phyloP scores from a whole-genome alignment of 345 rosid genomes.

The Abelmoschus esculentus region DNA sequence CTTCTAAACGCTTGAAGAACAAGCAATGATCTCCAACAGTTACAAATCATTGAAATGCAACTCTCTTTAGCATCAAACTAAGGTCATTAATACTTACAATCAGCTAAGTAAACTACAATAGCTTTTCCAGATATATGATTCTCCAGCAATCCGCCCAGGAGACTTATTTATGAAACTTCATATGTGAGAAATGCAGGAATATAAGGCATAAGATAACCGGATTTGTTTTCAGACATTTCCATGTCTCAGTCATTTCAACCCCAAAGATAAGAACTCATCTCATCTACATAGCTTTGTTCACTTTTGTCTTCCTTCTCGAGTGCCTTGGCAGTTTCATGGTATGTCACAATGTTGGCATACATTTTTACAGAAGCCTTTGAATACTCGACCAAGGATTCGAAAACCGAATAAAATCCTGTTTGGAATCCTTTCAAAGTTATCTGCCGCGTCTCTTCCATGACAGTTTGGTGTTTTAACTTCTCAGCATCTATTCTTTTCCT shows the following conservation, averaged over 20 bases:
- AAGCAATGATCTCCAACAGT: not conserved
- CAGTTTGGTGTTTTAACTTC: constrained; percentile 26
- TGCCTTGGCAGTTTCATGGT: constrained; percentile 15
- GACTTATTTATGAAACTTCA: not conserved
- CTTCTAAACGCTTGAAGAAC: not conserved
- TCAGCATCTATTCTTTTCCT: constrained; percentile 24
- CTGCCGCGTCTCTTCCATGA: constrained; percentile 26
- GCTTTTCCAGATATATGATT: too few relatives aligned
- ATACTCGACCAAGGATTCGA: constrained; percentile 27
- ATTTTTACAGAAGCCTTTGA: constrained; percentile 28
- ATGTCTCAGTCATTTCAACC: not conserved
- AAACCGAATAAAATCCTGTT: constrained; percentile 28
- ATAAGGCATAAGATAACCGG: not conserved
- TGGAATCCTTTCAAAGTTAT: constrained; percentile 30
- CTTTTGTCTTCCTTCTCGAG: not conserved
- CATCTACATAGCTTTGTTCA: constrained; percentile 12
- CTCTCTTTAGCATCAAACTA: not conserved
- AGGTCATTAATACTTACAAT: too few relatives aligned
- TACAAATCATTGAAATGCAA: not conserved
- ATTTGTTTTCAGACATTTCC: not conserved
- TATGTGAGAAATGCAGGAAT: constrained; percentile 11
- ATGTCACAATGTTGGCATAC: constrained; percentile 27
- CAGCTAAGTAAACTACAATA: too few relatives aligned
- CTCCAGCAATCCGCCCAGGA: not conserved
- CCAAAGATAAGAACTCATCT: not conserved